A percentile compares a stretch with the other conserved stretches of the same genome.
Conservation (phyloP, 257 asterid genomes). For the Solanum sejunctum region DNA sequence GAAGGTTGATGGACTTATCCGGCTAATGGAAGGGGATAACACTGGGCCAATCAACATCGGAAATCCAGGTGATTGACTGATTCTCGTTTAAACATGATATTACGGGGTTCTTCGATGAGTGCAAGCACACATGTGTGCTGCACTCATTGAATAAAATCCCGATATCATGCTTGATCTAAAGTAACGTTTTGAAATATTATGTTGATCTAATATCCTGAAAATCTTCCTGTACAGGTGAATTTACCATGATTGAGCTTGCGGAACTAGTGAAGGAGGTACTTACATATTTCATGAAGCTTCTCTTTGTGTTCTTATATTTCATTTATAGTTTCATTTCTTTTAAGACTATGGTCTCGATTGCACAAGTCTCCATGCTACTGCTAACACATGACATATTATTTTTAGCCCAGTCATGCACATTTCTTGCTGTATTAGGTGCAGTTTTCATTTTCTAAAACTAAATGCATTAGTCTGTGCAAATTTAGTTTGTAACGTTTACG, state of each 20-base stretch:
- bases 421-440: not conserved
- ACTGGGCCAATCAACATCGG: slow-evolving; percentile 66
- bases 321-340: not conserved
- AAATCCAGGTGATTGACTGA: slow-evolving; percentile 34
- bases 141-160: not conserved
- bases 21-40: slow-evolving; percentile 41
- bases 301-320: not conserved
- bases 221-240: slow-evolving; percentile 29
- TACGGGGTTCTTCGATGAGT: not conserved
- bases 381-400: not conserved
- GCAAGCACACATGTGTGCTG: not conserved
- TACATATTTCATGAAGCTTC: not conserved
- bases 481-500: not conserved
- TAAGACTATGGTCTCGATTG: not conserved
- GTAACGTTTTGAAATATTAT: not conserved
- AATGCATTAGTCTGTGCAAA: not conserved
- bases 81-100: not conserved
- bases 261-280: slow-evolving; percentile 49
- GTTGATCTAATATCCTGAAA: not conserved
- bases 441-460: not conserved
- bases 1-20: slow-evolving; percentile 43
- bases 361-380: not conserved
- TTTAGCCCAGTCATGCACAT: not conserved
- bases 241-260: slow-evolving; percentile 50
- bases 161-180: not conserved